Evolutionary conservation across 768 basidiomycete genomes (phyloP).

Genomic region (Crucibulum laeve): DNA sequence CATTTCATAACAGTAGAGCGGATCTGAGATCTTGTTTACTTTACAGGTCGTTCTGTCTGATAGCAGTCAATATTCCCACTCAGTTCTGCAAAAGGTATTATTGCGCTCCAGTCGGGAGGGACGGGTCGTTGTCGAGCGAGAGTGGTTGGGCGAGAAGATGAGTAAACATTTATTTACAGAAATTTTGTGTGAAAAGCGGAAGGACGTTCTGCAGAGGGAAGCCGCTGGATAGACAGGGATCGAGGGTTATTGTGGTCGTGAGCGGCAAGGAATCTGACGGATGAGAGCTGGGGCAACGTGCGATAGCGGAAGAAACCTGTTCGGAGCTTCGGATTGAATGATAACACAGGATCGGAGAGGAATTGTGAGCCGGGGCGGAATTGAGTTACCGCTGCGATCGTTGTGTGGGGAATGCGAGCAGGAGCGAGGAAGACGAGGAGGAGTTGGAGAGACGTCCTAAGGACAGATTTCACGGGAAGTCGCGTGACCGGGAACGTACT

Average conservation of each 20-base stretch:
- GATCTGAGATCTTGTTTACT: slow-evolving; percentile 13
- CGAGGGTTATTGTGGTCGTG: no score
- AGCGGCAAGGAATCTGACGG: not conserved
- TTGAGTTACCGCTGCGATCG: slow-evolving; percentile 16
- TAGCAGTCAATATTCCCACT: slow-evolving; percentile 11
- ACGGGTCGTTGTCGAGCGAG: not conserved
- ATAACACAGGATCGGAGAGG: no score
- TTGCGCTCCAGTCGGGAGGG: slow-evolving; percentile 10
- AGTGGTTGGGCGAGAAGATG: not conserved
- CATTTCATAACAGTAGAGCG: slow-evolving; percentile 7
- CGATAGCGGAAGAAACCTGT: no score
- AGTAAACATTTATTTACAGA: no score
- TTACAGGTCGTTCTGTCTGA: slow-evolving; percentile 3
- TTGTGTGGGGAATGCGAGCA: slow-evolving; percentile 6
- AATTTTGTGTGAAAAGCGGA: no score
- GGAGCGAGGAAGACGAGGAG: slow-evolving; percentile 14
- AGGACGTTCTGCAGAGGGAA: no score
- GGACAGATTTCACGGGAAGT: not conserved
- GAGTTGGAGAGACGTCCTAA: slow-evolving; percentile 13
- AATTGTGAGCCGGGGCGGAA: slow-evolving; percentile 6
- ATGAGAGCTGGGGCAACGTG: not conserved
- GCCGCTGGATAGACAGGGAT: no score
- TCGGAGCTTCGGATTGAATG: no score
- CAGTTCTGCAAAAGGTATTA: slow-evolving; percentile 14
- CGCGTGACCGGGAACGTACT: not conserved